Conservation (phyloP, 805 yeast genomes). For the Saccharomycopsis schoenii region DNA sequence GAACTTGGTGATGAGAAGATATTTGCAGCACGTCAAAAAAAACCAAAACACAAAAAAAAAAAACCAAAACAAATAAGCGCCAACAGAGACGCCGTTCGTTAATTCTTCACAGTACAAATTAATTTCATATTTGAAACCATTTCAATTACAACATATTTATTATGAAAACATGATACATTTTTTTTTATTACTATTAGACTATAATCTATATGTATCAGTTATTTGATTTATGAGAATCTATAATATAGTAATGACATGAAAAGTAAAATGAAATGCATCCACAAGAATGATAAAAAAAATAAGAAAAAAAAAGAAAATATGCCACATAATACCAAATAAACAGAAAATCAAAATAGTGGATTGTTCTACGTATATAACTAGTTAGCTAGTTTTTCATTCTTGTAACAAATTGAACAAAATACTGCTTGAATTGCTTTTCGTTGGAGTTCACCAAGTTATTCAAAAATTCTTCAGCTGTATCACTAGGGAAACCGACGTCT, state of each 20-base stretch:
- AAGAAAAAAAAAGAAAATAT: neutral
- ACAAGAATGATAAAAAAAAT: neutral
- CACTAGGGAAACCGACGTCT: conserved; percentile 47
- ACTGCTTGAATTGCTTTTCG: conserved; percentile 61
- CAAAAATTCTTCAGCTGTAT: conserved; percentile 52
- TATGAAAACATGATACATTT: neutral
- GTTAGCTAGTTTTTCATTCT: conserved; percentile 20
- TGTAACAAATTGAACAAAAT: conserved; percentile 40
- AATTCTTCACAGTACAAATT: too few relatives aligned
- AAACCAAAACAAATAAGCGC: neutral
- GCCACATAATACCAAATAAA: neutral
- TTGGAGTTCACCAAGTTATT: conserved; percentile 45
- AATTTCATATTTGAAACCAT: neutral
- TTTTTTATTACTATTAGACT: neutral
- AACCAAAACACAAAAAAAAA: neutral
- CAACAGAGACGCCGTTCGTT: neutral
- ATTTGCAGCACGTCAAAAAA: neutral
- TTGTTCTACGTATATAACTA: neutral
- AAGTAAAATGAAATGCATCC: neutral
- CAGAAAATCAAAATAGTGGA: neutral
- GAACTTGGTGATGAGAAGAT: neutral
- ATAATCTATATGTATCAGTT: neutral
- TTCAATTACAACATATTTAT: neutral
- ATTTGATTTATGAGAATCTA: conserved; percentile 1
- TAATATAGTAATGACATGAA: neutral